Evolutionary conservation across 23 red algal genomes (phyloP), one percentile per base, ranked within the genome.

Genomic region (Gracilariopsis chorda): DNA sequence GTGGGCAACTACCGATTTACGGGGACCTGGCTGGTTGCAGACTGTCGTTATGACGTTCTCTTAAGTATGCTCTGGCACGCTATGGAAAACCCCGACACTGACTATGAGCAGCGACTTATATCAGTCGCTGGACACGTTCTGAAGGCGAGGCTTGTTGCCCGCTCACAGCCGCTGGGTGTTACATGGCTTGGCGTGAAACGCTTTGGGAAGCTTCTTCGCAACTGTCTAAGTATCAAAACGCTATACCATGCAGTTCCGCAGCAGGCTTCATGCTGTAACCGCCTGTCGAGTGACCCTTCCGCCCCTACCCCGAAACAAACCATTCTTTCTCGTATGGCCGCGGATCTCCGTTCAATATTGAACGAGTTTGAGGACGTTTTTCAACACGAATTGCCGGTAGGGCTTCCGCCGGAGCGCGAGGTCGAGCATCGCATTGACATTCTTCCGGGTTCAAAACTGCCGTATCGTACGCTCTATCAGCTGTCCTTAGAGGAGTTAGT

Each of bases 331-430:
- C 17, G 48, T 17, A 12, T 17, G 17, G 17, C 17, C 17, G 48
- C 56, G 21, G 56, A 60, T 19, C 63, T 69, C 42, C 63, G 63
- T 40, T 10, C 30, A 7, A 34, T 86, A 8, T 12, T 87, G 9
- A 10, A 24, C 40, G 43, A 70, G 0, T 87, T 58, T 74, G 24
- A 30, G 23, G n/a, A 69, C 12, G 82, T 87, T 34, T 87, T 87
- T 25, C 33, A 36, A 55, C 2, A 14, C n/a, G 60, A 73, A 24
- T 24, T 87, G 2, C 63, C 63, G 8, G 20, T 19, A n/a, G 60
- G 63, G 11, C 46, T 87, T 1, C 63, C 60, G 30, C 82, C 82
- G 1, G 24, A 1, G 9, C 9, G 82, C 19, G 11, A 10, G 23
- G 69, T 76, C 9, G 24, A 76, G 32, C 69, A 76, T 48, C 28